A percentile compares a stretch with the other conserved stretches of the same genome.
Evolutionary conservation across 2,329 filamentous ascomycete species (phyloP).

Genomic region (Apiospora hydei): DNA sequence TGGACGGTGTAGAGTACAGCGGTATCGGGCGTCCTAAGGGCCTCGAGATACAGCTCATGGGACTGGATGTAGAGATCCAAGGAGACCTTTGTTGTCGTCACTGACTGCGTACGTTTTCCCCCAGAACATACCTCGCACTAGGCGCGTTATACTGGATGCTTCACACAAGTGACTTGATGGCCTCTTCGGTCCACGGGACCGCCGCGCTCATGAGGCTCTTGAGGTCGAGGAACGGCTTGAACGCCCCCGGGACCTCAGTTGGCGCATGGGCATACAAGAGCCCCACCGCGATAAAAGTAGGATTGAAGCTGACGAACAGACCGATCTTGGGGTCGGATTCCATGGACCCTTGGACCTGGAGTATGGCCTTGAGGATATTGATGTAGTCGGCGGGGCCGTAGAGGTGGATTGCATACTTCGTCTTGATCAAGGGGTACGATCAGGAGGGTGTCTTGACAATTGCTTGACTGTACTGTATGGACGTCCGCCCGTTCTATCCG

Average conservation of each 20-base stretch:
- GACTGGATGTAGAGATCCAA: constrained; percentile 29
- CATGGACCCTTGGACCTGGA: constrained; percentile 31
- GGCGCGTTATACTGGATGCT: background rate
- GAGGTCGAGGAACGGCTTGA: constrained; percentile 31
- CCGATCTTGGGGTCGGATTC: constrained; percentile 31
- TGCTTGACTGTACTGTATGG: no score
- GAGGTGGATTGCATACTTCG: constrained; percentile 30
- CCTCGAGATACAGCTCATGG: constrained; percentile 26
- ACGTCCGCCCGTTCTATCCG: no score
- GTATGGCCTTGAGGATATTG: constrained; percentile 29
- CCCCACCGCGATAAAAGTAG: constrained; percentile 25
- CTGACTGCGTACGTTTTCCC: background rate
- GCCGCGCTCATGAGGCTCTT: constrained; percentile 25
- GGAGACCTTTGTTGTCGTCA: constrained; percentile 27
- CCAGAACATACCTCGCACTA: background rate
- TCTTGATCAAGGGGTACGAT: constrained; percentile 28
- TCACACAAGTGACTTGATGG: background rate
- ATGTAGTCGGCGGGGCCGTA: constrained; percentile 31
- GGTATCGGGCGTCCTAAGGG: background rate
- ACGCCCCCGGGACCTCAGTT: constrained; percentile 24
- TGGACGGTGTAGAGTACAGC: background rate
- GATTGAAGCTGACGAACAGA: constrained; percentile 29
- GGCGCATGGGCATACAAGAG: constrained; percentile 31
- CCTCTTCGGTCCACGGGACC: background rate
- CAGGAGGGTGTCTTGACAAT: no score